Conservation (phyloP, 2,329 filamentous ascomycete species). For the Lachnellula suecica region DNA sequence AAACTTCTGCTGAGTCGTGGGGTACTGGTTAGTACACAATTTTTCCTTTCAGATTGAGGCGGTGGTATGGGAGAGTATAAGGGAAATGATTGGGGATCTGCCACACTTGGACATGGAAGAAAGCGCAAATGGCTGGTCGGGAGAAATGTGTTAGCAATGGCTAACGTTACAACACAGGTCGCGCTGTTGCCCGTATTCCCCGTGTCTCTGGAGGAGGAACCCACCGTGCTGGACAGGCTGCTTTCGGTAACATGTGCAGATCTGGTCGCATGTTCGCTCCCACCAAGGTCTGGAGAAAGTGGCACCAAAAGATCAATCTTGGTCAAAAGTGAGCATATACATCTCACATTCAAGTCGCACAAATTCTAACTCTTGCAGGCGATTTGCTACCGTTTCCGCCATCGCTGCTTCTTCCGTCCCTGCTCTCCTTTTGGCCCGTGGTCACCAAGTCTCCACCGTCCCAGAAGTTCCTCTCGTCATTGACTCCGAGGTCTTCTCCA, state of each 20-base stretch:
- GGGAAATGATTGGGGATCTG: not conserved
- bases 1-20: conserved; percentile 99
- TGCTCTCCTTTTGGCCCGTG: conserved; percentile 93
- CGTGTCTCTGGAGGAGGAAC: conserved; percentile 99
- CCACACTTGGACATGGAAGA: not conserved
- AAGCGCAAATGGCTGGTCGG: not conserved
- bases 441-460: conserved; percentile 89
- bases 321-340: conserved; percentile 75
- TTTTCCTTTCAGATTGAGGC: conserved; percentile 24
- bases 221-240: conserved; percentile 99
- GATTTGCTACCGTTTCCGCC: conserved; percentile 96
- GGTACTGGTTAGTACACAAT: conserved; percentile 81
- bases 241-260: conserved; percentile 99
- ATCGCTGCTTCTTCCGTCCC: conserved; percentile 94
- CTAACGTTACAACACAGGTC: conserved; percentile 57
- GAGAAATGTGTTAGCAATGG: conserved; percentile 12
- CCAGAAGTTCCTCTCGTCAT: conserved; percentile 97
- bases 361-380: conserved; percentile 51
- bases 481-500: conserved; percentile 85
- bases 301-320: conserved; percentile 99
- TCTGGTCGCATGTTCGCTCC: conserved; percentile 99
- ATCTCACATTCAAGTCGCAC: conserved; percentile 19
- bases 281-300: conserved; percentile 99
- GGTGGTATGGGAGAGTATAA: conserved; percentile 5
- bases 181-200: conserved; percentile 99